Conservation (phyloP, 441 rosid species). For the Mallotus repandus region DNA sequence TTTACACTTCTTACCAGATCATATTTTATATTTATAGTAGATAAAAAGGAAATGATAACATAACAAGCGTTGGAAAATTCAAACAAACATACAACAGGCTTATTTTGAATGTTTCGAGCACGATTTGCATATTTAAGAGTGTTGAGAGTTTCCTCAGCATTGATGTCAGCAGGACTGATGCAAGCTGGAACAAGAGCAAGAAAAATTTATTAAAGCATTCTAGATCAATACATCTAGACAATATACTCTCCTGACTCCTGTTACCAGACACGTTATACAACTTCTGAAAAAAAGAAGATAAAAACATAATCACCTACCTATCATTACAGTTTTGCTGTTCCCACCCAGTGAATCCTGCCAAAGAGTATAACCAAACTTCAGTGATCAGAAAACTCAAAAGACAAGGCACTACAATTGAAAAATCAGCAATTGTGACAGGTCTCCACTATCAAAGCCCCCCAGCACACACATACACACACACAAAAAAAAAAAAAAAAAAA, state of each 20-base stretch:
- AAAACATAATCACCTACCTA: constrained; percentile 63
- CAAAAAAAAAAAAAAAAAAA: too few relatives aligned
- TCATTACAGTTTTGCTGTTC: constrained; percentile 98
- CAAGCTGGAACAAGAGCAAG: constrained; percentile 51
- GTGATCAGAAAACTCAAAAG: not conserved
- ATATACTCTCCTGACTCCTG: not conserved
- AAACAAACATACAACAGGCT: constrained; percentile 77
- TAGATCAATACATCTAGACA: not conserved
- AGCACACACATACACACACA: not conserved
- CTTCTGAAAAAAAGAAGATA: not conserved
- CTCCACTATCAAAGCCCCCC: not conserved
- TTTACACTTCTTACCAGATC: not conserved
- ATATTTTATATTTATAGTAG: not conserved
- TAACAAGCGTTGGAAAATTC: not conserved
- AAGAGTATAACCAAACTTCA: constrained; percentile 7
- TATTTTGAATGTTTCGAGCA: constrained; percentile 94
- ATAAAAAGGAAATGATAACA: not conserved
- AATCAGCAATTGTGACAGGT: not conserved
- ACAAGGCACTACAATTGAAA: not conserved
- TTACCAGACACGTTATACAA: not conserved
- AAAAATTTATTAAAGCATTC: not conserved
- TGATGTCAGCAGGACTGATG: constrained; percentile 97
- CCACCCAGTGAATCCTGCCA: constrained; percentile 98
- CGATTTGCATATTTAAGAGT: constrained; percentile 98
- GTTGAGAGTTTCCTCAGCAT: constrained; percentile 98